phyloP scores from a whole-genome alignment of 31 red algal genomes.

The Bonnemaisonia californica region DNA sequence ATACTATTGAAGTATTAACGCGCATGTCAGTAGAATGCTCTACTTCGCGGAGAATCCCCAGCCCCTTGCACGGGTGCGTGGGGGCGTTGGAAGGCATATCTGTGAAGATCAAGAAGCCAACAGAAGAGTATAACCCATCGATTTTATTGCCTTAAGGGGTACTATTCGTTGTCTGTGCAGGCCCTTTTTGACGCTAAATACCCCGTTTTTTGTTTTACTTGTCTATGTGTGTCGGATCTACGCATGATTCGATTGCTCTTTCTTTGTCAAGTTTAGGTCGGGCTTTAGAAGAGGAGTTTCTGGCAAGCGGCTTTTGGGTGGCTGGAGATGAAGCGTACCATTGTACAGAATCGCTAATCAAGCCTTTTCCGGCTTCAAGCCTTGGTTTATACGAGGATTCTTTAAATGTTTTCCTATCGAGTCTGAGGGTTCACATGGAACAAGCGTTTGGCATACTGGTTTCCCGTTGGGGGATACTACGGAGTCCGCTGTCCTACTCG shows the following conservation, averaged over 20 bases:
- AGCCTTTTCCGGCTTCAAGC: background rate
- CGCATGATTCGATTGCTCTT: slow-evolving; percentile 14
- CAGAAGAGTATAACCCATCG: no score
- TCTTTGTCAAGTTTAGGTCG: background rate
- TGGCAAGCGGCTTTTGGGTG: slow-evolving; percentile 2
- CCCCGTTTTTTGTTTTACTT: background rate
- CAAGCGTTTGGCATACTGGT: slow-evolving; percentile 8
- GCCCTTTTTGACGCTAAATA: slow-evolving; percentile 7
- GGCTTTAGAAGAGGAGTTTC: background rate
- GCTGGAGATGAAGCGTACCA: slow-evolving; percentile 5
- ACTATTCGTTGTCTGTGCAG: background rate
- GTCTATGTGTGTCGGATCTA: background rate
- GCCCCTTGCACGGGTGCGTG: no score
- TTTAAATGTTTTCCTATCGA: slow-evolving; percentile 18
- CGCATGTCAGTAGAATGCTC: no score
- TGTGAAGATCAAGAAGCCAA: no score
- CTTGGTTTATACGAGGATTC: slow-evolving; percentile 4
- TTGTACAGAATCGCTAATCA: slow-evolving; percentile 22
- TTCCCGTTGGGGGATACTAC: background rate
- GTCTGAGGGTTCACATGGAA: background rate
- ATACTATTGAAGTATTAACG: no score
- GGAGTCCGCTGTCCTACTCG: background rate
- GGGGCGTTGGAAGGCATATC: no score
- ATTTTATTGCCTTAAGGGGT: slow-evolving; percentile 7
- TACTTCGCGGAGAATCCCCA: no score